Percentiles rank a stretch among this genome's conserved stretches.
Conservation (phyloP, 1,284 basidiomycete genomes). For the Cutaneotrichosporon mucoides region DNA sequence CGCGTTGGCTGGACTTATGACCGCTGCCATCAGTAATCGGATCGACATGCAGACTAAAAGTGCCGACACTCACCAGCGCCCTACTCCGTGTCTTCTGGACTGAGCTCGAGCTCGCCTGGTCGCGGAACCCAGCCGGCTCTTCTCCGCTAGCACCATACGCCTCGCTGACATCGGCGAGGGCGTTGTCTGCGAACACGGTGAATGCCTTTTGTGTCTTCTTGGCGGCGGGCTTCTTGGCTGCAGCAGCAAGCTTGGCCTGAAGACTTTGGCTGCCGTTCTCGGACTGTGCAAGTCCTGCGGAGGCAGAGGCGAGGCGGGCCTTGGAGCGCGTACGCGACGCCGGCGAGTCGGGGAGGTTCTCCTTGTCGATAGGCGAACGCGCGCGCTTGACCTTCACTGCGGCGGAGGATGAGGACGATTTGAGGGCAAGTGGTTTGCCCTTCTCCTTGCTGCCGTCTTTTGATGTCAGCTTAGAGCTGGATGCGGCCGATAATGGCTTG, state of each 20-base stretch:
- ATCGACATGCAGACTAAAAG: not conserved
- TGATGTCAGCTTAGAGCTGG: too few species aligned
- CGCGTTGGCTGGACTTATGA: not conserved
- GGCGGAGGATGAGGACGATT: not conserved
- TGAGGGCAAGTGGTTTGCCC: not conserved
- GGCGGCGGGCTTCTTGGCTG: not conserved
- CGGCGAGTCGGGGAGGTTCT: constrained; percentile 19
- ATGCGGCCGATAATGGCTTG: not conserved
- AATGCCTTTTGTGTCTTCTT: not conserved
- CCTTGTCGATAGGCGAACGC: not conserved
- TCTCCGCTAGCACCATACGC: constrained; percentile 42
- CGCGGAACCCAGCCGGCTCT: constrained; percentile 38
- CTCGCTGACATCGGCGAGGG: constrained; percentile 40
- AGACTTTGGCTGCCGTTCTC: too few species aligned
- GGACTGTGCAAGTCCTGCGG: too few species aligned
- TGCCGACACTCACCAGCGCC: not conserved
- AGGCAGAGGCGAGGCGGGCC: not conserved
- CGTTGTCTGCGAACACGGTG: not conserved
- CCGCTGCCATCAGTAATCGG: constrained; percentile 1
- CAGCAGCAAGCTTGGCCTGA: not conserved
- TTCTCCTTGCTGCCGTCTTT: too few species aligned
- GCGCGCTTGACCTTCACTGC: not conserved
- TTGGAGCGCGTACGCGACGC: constrained; percentile 22
- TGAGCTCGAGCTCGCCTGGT: not conserved
- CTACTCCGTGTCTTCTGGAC: not conserved